Conservation (phyloP, 1,284 basidiomycete genomes). For the Ustilago sp. region DNA sequence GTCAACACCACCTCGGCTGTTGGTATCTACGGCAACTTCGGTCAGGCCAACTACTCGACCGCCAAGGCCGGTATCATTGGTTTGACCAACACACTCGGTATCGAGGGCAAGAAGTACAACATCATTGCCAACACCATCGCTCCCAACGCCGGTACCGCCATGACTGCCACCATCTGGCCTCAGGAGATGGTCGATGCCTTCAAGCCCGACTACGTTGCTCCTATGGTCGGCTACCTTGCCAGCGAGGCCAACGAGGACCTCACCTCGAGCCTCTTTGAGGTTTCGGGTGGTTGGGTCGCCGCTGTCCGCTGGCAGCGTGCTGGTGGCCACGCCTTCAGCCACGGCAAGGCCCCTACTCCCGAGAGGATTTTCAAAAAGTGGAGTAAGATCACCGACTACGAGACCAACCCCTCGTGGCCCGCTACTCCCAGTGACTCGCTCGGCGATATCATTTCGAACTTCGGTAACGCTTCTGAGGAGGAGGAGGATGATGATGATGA, state of each 20-base stretch:
- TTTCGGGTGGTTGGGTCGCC: conserved; percentile 91
- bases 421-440: conserved; percentile 61
- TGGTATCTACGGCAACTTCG: conserved; percentile 93
- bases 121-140: conserved; percentile 90
- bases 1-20: conserved; percentile 92
- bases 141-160: conserved; percentile 80
- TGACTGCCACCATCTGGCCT: conserved; percentile 75
- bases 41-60: conserved; percentile 81
- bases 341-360: conserved; percentile 60
- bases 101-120: conserved; percentile 90
- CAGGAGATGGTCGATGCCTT: conserved; percentile 94
- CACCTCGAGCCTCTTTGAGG: conserved; percentile 85
- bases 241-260: conserved; percentile 82
- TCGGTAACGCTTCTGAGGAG: conserved; percentile 49
- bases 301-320: conserved; percentile 93
- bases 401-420: conserved; percentile 68
- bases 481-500: conserved; percentile 63
- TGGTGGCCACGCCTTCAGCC: conserved; percentile 75
- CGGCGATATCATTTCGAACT: conserved; percentile 66
- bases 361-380: conserved; percentile 66
- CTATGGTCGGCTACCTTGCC: conserved; percentile 89
- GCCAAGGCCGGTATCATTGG: conserved; percentile 95
- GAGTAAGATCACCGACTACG: conserved; percentile 65
- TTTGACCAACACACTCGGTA: conserved; percentile 86
- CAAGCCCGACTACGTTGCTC: conserved; percentile 93